phyloP scores from a whole-genome alignment of 1,139 yeast genomes.

The Arxiozyma heterogenica region DNA sequence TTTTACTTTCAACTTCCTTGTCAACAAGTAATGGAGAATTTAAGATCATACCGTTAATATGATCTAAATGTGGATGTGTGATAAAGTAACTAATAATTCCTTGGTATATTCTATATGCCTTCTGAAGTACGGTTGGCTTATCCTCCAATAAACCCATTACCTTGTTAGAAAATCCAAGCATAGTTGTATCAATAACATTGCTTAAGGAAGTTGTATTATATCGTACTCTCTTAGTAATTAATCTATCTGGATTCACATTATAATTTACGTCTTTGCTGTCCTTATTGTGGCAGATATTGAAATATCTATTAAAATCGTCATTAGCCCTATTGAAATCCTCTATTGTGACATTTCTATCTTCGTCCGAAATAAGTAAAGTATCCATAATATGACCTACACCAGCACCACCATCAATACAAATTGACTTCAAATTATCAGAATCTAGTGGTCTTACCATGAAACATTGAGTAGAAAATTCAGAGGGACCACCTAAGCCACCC shows the following conservation, averaged over 20 bases:
- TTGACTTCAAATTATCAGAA: slow-evolving; percentile 34
- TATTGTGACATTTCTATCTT: background rate
- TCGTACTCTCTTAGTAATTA: background rate
- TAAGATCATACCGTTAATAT: slow-evolving; percentile 56
- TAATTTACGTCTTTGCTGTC: background rate
- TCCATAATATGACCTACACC: slow-evolving; percentile 46
- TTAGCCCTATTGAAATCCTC: background rate
- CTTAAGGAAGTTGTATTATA: background rate
- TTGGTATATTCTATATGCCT: slow-evolving; percentile 12
- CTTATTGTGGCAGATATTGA: background rate
- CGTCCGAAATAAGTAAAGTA: background rate
- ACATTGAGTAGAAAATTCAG: slow-evolving; percentile 58
- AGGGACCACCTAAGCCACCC: slow-evolving; percentile 76
- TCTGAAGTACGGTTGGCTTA: background rate
- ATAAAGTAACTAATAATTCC: slow-evolving; percentile 41
- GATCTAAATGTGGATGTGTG: slow-evolving; percentile 84
- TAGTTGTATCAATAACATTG: background rate
- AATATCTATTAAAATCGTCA: background rate
- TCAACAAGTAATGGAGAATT: slow-evolving; percentile 55
- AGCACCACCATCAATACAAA: slow-evolving; percentile 74
- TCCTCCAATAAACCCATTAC: background rate
- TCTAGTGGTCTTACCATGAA: slow-evolving; percentile 51
- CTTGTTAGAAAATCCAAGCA: slow-evolving; percentile 5
- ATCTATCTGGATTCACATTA: background rate
- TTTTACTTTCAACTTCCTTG: slow-evolving; percentile 19